Conservation (phyloP, 805 yeast species). For the Wickerhamiella bombiphila region DNA sequence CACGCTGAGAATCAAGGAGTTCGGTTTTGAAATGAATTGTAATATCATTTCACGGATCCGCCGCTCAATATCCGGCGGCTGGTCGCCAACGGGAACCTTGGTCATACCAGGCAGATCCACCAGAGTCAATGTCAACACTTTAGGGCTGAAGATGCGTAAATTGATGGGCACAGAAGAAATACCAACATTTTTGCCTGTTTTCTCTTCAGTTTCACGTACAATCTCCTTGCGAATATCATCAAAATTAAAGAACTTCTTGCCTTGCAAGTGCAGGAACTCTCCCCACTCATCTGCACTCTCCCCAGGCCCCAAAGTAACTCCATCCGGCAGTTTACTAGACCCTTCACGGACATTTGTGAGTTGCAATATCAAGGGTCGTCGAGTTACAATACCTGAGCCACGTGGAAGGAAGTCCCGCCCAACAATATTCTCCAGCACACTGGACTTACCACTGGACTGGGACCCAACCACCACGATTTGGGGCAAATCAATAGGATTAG, state of each 20-base stretch:
- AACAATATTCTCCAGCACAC: constrained; percentile 79
- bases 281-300: constrained; percentile 72
- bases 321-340: constrained; percentile 15
- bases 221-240: constrained; percentile 82
- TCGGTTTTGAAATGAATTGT: constrained; percentile 88
- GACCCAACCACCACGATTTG: constrained; percentile 94
- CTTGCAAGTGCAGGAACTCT: constrained; percentile 86
- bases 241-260: constrained; percentile 74
- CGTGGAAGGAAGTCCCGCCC: constrained; percentile 85
- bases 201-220: constrained; percentile 77
- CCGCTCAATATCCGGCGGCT: constrained; percentile 90
- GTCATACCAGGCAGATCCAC: constrained; percentile 97
- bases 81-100: constrained; percentile 98
- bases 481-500: constrained; percentile 86
- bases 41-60: constrained; percentile 87
- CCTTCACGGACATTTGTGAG: constrained; percentile 36
- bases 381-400: constrained; percentile 85
- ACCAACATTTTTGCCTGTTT: constrained; percentile 60
- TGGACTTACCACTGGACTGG: constrained; percentile 78
- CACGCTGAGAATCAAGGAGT: constrained; percentile 86
- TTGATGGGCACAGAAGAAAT: constrained; percentile 88
- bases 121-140: constrained; percentile 80
- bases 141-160: constrained; percentile 83
- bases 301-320: constrained; percentile 17
- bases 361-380: constrained; percentile 76